Evolutionary conservation across 345 rosid genomes (phyloP).

Genomic region (Citrus sinensis): DNA sequence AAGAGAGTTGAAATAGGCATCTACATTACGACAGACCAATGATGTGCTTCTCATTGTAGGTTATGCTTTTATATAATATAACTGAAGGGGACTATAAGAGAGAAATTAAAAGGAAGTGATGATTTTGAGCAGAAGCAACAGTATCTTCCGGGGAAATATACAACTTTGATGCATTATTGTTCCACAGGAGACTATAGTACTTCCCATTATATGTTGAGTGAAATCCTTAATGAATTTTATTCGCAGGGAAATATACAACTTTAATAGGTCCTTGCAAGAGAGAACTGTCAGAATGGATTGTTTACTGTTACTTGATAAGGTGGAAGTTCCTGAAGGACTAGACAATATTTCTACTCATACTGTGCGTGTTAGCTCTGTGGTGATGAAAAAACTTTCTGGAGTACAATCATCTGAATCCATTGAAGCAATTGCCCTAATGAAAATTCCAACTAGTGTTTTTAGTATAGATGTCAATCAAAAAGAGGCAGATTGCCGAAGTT

Average conservation of each 20-base stretch:
- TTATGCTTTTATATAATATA: neutral
- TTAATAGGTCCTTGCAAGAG: conserved; percentile 36
- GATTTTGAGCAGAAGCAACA: neutral
- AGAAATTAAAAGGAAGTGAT: neutral
- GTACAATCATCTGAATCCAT: conserved; percentile 70
- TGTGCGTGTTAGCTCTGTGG: conserved; percentile 53
- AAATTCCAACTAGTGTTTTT: conserved; percentile 56
- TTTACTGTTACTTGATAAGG: conserved; percentile 58
- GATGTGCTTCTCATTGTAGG: neutral
- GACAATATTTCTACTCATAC: conserved; percentile 27
- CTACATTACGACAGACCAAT: no score
- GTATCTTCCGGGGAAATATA: neutral
- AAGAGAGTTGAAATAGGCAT: neutral
- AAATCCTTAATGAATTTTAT: neutral
- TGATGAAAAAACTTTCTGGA: conserved; percentile 85
- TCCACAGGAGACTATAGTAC: neutral
- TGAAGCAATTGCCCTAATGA: conserved; percentile 80
- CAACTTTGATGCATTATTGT: no score
- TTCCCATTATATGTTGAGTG: neutral
- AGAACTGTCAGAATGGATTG: conserved; percentile 45
- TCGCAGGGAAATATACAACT: conserved; percentile 67
- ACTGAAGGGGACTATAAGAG: neutral
- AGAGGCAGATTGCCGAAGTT: conserved; percentile 37
- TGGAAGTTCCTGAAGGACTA: conserved; percentile 50
- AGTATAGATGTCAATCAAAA: conserved; percentile 29